phyloP scores from a whole-genome alignment of 2,329 filamentous ascomycete genomes.

The Ascochyta clinopodiicola region DNA sequence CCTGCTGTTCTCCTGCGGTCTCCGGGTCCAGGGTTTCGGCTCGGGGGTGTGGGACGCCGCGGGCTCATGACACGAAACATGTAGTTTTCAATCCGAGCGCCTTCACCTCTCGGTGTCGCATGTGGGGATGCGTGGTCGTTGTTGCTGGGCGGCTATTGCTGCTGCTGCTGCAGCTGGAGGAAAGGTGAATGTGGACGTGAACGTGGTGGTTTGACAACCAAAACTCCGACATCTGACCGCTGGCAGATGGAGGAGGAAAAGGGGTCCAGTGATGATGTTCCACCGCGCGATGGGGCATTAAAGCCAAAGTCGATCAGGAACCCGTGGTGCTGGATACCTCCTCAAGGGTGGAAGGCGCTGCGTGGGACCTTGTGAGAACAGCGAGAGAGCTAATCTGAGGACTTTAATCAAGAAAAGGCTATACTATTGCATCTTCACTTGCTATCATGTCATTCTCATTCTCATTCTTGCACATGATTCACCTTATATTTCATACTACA shows the following conservation, averaged over 20 bases:
- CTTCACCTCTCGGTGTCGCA: constrained; percentile 15
- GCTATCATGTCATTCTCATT: too few species aligned
- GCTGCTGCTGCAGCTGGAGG: neutral
- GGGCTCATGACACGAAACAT: constrained; percentile 35
- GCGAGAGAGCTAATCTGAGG: constrained; percentile 48
- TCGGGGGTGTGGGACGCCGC: too few species aligned
- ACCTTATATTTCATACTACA: too few species aligned
- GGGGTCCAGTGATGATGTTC: constrained; percentile 45
- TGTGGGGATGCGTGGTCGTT: constrained; percentile 37
- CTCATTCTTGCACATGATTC: too few species aligned
- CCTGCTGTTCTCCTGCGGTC: neutral
- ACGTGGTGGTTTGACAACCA: constrained; percentile 10
- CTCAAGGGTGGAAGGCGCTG: constrained; percentile 9
- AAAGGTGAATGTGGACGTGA: neutral
- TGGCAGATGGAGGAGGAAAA: constrained; percentile 21
- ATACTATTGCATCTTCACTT: too few species aligned
- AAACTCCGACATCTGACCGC: constrained; percentile 13
- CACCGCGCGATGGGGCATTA: constrained; percentile 34
- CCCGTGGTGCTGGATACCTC: constrained; percentile 24
- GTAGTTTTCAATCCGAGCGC: constrained; percentile 50
- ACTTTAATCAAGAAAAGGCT: constrained; percentile 5
- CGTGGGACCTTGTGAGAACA: constrained; percentile 42
- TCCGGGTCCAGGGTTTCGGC: neutral
- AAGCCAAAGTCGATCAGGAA: constrained; percentile 46
- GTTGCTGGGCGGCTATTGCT: constrained; percentile 23